phyloP scores from a whole-genome alignment of 106 monocot genomes.

The Platanthera guangdongensis region DNA sequence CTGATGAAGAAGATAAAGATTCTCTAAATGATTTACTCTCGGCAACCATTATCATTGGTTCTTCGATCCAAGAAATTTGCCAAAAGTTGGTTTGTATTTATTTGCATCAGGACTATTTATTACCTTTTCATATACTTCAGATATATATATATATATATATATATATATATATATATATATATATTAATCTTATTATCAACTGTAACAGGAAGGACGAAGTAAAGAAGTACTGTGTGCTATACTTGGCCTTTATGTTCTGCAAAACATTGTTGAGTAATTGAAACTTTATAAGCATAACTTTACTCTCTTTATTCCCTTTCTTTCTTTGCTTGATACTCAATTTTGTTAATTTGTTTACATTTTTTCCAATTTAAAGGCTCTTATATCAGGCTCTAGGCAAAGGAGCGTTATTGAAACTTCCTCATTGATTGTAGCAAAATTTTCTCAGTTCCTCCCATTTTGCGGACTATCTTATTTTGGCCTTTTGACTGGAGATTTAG shows the following conservation, averaged over 20 bases:
- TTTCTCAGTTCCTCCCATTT: constrained; percentile 53
- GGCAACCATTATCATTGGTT: constrained; percentile 44
- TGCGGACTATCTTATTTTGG: constrained; percentile 69
- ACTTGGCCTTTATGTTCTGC: constrained; percentile 73
- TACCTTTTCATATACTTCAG: neutral
- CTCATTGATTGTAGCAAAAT: constrained; percentile 25
- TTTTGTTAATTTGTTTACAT: neutral
- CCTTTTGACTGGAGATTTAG: constrained; percentile 63
- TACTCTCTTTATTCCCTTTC: constrained; percentile 2
- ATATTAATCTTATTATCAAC: constrained; percentile 1
- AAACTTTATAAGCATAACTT: neutral
- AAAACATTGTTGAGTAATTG: constrained; percentile 53
- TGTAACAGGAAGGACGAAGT: constrained; percentile 34
- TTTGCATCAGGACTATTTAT: neutral
- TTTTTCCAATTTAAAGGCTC: constrained; percentile 45
- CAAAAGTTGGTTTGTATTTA: constrained; percentile 51
- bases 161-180: neutral
- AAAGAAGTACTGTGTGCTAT: constrained; percentile 63
- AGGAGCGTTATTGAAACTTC: constrained; percentile 24
- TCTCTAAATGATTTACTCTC: constrained; percentile 29
- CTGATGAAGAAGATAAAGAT: constrained; percentile 36
- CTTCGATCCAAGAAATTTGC: constrained; percentile 59
- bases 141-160: constrained; percentile 12
- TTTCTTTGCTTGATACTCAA: neutral
- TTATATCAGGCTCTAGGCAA: constrained; percentile 47